Evolutionary conservation across 2,329 filamentous ascomycete species (phyloP).

Genomic region (Cordyceps tenuipes): DNA sequence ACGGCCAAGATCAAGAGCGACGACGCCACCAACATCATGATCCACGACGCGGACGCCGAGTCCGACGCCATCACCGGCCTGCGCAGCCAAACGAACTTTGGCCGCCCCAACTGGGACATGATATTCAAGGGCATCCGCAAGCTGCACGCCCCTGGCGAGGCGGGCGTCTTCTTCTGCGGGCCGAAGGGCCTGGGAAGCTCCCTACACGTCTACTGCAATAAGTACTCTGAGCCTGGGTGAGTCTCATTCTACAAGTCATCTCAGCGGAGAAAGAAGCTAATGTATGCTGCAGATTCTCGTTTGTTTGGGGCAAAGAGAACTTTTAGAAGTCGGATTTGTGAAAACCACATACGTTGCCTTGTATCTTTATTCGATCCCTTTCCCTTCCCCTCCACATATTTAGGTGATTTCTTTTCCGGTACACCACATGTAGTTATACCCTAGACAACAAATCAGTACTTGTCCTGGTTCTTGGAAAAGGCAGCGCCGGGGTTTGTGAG

Average conservation of each 20-base stretch:
- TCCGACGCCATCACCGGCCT: slow-evolving; percentile 79
- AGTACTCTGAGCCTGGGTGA: slow-evolving; percentile 75
- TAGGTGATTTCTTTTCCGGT: background rate
- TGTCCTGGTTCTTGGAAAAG: background rate
- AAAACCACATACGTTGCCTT: background rate
- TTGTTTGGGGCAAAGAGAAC: slow-evolving; percentile 63
- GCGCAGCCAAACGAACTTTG: slow-evolving; percentile 75
- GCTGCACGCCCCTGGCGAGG: slow-evolving; percentile 64
- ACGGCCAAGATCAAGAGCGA: slow-evolving; percentile 81
- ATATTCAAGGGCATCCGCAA: slow-evolving; percentile 78
- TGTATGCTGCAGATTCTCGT: slow-evolving; percentile 44
- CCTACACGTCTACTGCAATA: slow-evolving; percentile 77
- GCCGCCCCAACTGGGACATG: slow-evolving; percentile 83
- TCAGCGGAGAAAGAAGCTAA: background rate
- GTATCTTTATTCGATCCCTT: background rate
- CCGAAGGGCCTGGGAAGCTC: slow-evolving; percentile 70
- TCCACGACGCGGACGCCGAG: slow-evolving; percentile 78
- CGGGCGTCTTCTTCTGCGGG: slow-evolving; percentile 78
- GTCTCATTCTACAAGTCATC: slow-evolving; percentile 19
- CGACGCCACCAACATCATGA: slow-evolving; percentile 87
- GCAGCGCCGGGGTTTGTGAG: background rate
- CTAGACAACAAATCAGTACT: background rate
- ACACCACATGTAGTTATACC: slow-evolving; percentile 2
- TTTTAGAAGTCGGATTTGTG: slow-evolving; percentile 35
- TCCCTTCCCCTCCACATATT: background rate